Base-by-base conservation (phyloP, 495 filamentous ascomycete species). In the Talaromyces liani region DNA sequence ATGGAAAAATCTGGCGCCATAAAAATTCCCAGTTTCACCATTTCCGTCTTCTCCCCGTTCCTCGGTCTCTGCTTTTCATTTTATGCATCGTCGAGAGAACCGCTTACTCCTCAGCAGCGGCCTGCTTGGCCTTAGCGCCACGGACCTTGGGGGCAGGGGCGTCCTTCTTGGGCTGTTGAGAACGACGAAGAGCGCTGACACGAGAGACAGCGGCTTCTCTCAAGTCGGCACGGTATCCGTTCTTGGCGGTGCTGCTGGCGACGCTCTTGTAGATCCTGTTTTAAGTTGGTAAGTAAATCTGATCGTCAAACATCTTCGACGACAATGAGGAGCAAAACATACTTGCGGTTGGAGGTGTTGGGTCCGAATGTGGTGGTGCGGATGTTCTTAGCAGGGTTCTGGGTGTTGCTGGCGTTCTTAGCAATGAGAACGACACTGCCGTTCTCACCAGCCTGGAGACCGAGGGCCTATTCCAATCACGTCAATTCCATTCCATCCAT, bases 191-290 rank as follows among this genome's bases (percentile, higher is more conserved):
- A 70, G 91, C 91, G 74, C 87, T 91, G 68, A 89, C 93, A 69
- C 94, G 91, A 74, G 93, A 83, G 73, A 98, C 88, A 66, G 92
- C 92, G 68, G 87, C 87, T 71, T 87, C 82, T 66, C 92, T 90
- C 75, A 98, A 83, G 73, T 98, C 94, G 69, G 87, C 74, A 73
- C 94, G 88, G 85, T 94, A 95, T 69, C 85, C 82, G 74, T 84
- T 81, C 86, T 91, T 92, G 71, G 92, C 90, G 65, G 88, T 88
- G 73, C 79, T 79, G 80, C 80, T 86, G 74, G 88, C 93, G 71
- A 98, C 87, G 67, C 83, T 80, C 80, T 87, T 90, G 85, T 91
- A 97, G 77, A 90, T 91, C 83, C 93, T 97, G 41, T 53, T 33
- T 9, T 8, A n/a, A 36, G 25, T 14, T 54, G 29, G 53, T 47